Base-by-base conservation (phyloP, 2,329 filamentous ascomycete species). In the Diplodia sapinea region DNA sequence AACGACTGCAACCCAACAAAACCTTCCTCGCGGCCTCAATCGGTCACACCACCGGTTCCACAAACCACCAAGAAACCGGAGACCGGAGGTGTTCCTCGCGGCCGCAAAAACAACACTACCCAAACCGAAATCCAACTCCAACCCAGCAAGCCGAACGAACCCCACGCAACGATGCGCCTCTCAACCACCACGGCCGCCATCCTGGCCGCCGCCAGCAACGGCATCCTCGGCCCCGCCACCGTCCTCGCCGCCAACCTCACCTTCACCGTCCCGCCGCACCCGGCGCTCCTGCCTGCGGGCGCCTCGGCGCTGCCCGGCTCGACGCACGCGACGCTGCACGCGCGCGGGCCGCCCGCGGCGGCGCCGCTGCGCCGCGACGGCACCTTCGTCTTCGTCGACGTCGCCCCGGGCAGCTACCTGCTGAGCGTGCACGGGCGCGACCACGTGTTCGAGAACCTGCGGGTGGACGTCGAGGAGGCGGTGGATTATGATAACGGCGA, bases 371-470 rank as follows among this genome's bases (percentile, higher is more conserved):
- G 89, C 13, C 82, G 85, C 50, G 79, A 84, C 72, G 91, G 92
- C 77, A 88, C 87, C 29, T 93, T 97, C 75, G 84, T 88, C 70
- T 97, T 97, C 83, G 81, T 79, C 71, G 89, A 93, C 73, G 84
- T 97, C 64, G 85, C 86, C 5, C 77, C 84, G 0, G 91, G 89
- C 0, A 92, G 89, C 68, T 97, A 97, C 78, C 86, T 98, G 6
- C 88, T 91, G 57, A 92, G 95, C 72, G 85, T 98, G 59, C 88
- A 94, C 80, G 90, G 89, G 76, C 82, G 86, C 33, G 90, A 91
- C 67, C 88, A 91, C 78, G 85, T 85, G 65, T 98, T 97, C 77
- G 86, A 88, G 72, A 91, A 93, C 12, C 83, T 96, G 77, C 86
- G 94, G 54, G 86, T 98, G 36, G 95, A 98, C 75, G 86, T 95